Base-by-base conservation (phyloP, 331 rosid species). In the Ulmus americana region DNA sequence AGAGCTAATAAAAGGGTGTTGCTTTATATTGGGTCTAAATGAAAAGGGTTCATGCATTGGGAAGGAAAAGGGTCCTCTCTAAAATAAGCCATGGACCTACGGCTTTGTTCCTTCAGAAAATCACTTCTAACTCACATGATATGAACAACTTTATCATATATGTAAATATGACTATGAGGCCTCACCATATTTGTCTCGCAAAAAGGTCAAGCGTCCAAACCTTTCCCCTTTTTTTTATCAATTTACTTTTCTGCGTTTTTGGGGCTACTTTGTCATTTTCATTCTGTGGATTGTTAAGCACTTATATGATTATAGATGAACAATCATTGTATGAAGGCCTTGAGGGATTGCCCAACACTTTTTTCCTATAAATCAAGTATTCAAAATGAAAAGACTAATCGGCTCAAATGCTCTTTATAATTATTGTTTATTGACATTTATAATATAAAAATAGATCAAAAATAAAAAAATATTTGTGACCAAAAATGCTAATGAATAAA, bases 241-340 rank as follows among this genome's bases (percentile, higher is more conserved):
- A 6, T 15, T 40, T 28, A 12, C 14, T n/a, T 7, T 45, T 16
- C 45, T 62, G 55, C 20, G 47, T 28, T 56, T 35, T 38, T 11
- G 53, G 65, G 68, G 88, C 68, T 63, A 78, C 74, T 80, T 76
- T 70, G 90, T 88, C 86, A 78, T 63, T 80, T 80, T 85, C 85
- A 82, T 44, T 48, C 8, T 73, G 70, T 81, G 73, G 75, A 84
- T 78, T 83, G 64, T 72, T 57, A 55, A 80, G 82, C 69, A 28
- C 51, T 65, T 39, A 64, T 48, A 73, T 45, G 69, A 60, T 70
- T 70, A 79, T 70, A 79, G 83, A 80, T 82, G 84, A 74, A 66
- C 83, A 75, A 68, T 77, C 88, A 66, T 66, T 63, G 47, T 79
- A 48, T 44, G 42, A 63, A 47, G 53, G 59, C 45, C 68, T 47